phyloP scores from a whole-genome alignment of 1,284 basidiomycete genomes.

The Heterobasidion occidentale region DNA sequence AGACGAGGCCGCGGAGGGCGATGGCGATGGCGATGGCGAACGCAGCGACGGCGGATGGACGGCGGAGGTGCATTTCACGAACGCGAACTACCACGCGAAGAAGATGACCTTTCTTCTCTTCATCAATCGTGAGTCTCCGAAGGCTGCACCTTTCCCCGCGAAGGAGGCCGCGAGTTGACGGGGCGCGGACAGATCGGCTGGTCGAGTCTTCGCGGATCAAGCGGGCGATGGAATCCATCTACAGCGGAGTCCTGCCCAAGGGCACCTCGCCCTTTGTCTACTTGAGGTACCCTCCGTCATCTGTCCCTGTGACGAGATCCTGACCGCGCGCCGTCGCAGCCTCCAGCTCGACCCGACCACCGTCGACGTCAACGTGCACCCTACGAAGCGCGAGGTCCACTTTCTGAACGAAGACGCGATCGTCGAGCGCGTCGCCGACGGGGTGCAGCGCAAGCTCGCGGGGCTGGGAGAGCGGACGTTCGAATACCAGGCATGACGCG shows the following conservation, averaged over 20 bases:
- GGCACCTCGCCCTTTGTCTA: slow-evolving; percentile 90
- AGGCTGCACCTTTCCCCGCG: background rate
- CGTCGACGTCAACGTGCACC: slow-evolving; percentile 97
- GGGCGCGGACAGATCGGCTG: slow-evolving; percentile 65
- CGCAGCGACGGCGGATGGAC: slow-evolving; percentile 39
- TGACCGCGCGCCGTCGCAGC: slow-evolving; percentile 27
- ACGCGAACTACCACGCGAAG: slow-evolving; percentile 86
- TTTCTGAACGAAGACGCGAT: slow-evolving; percentile 93
- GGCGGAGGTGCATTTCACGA: slow-evolving; percentile 76
- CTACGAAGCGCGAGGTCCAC: slow-evolving; percentile 95
- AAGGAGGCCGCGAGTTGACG: background rate
- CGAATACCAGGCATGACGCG: slow-evolving; percentile 64
- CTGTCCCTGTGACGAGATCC: background rate
- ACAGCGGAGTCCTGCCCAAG: slow-evolving; percentile 85
- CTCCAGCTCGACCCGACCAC: slow-evolving; percentile 80
- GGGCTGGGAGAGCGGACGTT: slow-evolving; percentile 68
- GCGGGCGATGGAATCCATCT: slow-evolving; percentile 82
- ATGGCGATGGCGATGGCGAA: background rate
- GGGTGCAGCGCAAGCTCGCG: slow-evolving; percentile 60
- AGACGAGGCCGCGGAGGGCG: slow-evolving; percentile 12
- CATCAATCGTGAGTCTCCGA: slow-evolving; percentile 79
- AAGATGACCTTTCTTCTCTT: slow-evolving; percentile 87
- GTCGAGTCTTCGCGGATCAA: slow-evolving; percentile 89
- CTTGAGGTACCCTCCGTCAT: slow-evolving; percentile 53
- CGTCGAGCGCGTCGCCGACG: slow-evolving; percentile 73